phyloP scores from a whole-genome alignment of 2,329 filamentous ascomycete species.

The Decorospora gaudefroyi region DNA sequence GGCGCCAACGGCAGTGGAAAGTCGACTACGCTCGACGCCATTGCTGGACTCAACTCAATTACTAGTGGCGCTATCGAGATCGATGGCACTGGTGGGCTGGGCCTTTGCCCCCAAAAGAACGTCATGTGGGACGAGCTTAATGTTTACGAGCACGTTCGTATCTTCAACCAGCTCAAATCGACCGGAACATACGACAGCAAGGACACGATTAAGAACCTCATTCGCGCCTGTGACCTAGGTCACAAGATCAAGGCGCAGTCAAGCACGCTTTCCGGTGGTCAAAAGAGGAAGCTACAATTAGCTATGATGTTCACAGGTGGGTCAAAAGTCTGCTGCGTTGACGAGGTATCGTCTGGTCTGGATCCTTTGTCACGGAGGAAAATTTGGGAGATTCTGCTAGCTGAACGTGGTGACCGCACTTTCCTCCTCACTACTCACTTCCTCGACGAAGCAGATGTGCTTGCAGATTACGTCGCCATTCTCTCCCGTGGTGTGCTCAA shows the following conservation, averaged over 20 bases:
- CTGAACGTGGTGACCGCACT: slow-evolving; percentile 78
- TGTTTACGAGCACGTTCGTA: slow-evolving; percentile 78
- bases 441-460: slow-evolving; percentile 86
- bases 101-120: slow-evolving; percentile 90
- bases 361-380: slow-evolving; percentile 85
- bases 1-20: slow-evolving; percentile 92
- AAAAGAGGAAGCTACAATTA: slow-evolving; percentile 89
- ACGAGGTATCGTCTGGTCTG: slow-evolving; percentile 87
- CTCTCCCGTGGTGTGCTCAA: slow-evolving; percentile 82
- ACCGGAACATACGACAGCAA: slow-evolving; percentile 57
- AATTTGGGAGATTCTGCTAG: slow-evolving; percentile 91
- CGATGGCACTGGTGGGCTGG: slow-evolving; percentile 76
- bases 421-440: slow-evolving; percentile 92
- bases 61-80: slow-evolving; percentile 78
- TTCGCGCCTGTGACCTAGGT: slow-evolving; percentile 72
- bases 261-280: slow-evolving; percentile 82
- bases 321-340: slow-evolving; percentile 83
- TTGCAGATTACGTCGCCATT: slow-evolving; percentile 87
- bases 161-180: slow-evolving; percentile 83
- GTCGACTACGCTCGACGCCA: slow-evolving; percentile 84
- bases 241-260: slow-evolving; percentile 73
- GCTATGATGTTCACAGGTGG: slow-evolving; percentile 96
- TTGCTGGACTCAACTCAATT: slow-evolving; percentile 78
- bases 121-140: slow-evolving; percentile 90
- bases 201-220: slow-evolving; percentile 65